Percentiles rank a stretch among this genome's conserved stretches.
phyloP scores from a whole-genome alignment of 208 protist genomes.

The Strigomonas culicis region DNA sequence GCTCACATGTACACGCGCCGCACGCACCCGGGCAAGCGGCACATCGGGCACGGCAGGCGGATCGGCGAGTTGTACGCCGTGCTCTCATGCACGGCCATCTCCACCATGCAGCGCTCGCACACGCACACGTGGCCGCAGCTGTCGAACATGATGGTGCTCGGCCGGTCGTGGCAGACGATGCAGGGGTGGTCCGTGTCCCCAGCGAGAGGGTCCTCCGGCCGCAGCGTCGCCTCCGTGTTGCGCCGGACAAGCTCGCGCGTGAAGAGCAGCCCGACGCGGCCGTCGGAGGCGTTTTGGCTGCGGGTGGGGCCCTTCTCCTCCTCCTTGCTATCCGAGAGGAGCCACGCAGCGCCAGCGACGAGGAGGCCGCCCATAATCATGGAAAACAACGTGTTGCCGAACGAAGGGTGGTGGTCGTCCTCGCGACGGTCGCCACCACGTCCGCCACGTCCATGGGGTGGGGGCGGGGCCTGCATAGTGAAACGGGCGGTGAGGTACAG shows the following conservation, averaged over 20 bases:
- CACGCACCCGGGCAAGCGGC: slow-evolving; percentile 1
- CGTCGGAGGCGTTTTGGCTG: too few relatives aligned
- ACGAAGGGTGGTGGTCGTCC: too few relatives aligned
- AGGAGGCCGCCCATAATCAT: too few relatives aligned
- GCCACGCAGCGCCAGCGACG: too few relatives aligned
- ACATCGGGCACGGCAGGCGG: slow-evolving; percentile 13
- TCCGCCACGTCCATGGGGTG: too few relatives aligned
- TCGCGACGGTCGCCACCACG: too few relatives aligned
- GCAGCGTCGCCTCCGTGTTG: not conserved
- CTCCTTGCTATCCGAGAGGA: too few relatives aligned
- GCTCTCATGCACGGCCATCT: not conserved
- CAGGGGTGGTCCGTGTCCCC: not conserved
- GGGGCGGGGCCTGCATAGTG: too few relatives aligned
- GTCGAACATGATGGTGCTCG: slow-evolving; percentile 4
- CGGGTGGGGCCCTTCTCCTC: too few relatives aligned
- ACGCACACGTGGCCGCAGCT: slow-evolving; percentile 17
- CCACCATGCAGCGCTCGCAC: slow-evolving; percentile 16
- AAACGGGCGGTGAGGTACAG: too few relatives aligned
- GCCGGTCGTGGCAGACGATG: not conserved
- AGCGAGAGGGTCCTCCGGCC: not conserved
- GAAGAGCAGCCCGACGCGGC: not conserved
- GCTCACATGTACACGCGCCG: slow-evolving; percentile 7
- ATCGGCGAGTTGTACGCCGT: not conserved
- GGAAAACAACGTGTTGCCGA: too few relatives aligned
- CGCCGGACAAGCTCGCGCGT: not conserved